Percentiles rank a stretch among this genome's conserved stretches.
phyloP scores from a whole-genome alignment of 768 basidiomycete genomes.

The Amanita inopinata region DNA sequence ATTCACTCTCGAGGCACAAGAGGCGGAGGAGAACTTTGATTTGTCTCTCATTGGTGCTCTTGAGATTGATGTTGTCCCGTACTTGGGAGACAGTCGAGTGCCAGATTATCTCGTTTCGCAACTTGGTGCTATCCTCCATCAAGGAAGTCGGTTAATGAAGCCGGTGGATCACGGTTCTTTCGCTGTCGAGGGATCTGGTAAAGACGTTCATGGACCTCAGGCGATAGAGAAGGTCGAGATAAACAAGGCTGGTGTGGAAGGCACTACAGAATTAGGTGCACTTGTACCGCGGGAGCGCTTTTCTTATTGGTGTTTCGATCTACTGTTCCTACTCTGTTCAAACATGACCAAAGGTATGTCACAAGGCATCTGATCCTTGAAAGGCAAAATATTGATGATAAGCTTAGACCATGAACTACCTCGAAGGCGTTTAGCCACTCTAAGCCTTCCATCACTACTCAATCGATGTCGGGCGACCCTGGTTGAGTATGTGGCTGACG shows the following conservation, averaged over 20 bases:
- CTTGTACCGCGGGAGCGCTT: slow-evolving; percentile 73
- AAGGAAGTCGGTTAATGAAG: slow-evolving; percentile 60
- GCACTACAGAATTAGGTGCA: slow-evolving; percentile 49
- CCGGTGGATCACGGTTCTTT: slow-evolving; percentile 12
- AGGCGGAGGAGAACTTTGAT: slow-evolving; percentile 80
- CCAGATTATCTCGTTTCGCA: slow-evolving; percentile 63
- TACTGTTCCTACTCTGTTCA: slow-evolving; percentile 76
- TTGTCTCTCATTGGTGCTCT: slow-evolving; percentile 67
- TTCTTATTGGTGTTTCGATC: slow-evolving; percentile 88
- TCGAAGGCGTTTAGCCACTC: slow-evolving; percentile 59
- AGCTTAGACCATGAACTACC: slow-evolving; percentile 47
- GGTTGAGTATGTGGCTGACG: slow-evolving; percentile 74
- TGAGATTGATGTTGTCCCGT: slow-evolving; percentile 72
- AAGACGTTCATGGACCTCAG: slow-evolving; percentile 6
- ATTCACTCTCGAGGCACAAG: slow-evolving; percentile 56
- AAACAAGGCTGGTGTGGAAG: slow-evolving; percentile 30
- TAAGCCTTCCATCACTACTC: slow-evolving; percentile 64
- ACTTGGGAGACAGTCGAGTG: slow-evolving; percentile 57
- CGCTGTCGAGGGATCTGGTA: neutral
- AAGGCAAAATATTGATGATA: neutral
- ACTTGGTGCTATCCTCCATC: slow-evolving; percentile 61
- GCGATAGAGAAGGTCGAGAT: slow-evolving; percentile 27
- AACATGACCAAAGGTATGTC: slow-evolving; percentile 47
- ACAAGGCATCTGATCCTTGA: neutral
- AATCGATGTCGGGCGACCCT: slow-evolving; percentile 66